A percentile compares a stretch with the other conserved stretches of the same genome.
Conservation (phyloP, 768 basidiomycete genomes). For the Lactarius tabidus region DNA sequence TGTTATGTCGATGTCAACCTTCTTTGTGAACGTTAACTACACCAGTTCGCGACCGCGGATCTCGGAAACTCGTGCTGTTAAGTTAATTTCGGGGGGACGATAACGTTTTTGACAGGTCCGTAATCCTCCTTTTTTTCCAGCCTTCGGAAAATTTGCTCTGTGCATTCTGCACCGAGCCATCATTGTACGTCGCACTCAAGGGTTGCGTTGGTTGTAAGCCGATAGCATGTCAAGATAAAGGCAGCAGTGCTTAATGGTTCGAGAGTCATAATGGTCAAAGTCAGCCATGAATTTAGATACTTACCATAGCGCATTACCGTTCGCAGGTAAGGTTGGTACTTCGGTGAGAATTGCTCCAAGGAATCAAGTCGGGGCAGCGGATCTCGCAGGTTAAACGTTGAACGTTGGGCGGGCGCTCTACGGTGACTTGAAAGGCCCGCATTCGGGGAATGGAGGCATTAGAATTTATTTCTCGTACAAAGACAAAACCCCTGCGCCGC, state of each 20-base stretch:
- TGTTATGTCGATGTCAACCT: not conserved
- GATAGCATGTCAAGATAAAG: not conserved
- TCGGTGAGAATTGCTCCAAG: not conserved
- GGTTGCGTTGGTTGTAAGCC: not conserved
- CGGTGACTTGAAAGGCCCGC: not conserved
- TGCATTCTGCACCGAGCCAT: not conserved
- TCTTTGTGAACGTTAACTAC: not conserved
- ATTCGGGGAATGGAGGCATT: not conserved
- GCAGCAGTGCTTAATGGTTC: not conserved
- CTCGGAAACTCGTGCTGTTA: not conserved
- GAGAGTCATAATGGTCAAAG: not conserved
- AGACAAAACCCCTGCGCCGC: not conserved
- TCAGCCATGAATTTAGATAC: not conserved
- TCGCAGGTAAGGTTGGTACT: not conserved
- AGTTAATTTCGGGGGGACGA: not conserved
- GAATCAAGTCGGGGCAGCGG: not conserved
- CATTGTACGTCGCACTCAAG: not conserved
- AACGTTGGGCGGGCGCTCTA: no score
- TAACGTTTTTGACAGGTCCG: not conserved
- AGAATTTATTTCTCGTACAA: not conserved
- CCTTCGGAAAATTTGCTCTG: not conserved
- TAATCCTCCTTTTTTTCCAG: not conserved
- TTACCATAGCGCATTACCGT: not conserved
- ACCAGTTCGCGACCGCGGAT: not conserved
- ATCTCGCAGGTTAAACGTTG: not conserved